Evolutionary conservation across 202 grass and related monocot genomes (phyloP).

Genomic region (Brachypodium distachyon): DNA sequence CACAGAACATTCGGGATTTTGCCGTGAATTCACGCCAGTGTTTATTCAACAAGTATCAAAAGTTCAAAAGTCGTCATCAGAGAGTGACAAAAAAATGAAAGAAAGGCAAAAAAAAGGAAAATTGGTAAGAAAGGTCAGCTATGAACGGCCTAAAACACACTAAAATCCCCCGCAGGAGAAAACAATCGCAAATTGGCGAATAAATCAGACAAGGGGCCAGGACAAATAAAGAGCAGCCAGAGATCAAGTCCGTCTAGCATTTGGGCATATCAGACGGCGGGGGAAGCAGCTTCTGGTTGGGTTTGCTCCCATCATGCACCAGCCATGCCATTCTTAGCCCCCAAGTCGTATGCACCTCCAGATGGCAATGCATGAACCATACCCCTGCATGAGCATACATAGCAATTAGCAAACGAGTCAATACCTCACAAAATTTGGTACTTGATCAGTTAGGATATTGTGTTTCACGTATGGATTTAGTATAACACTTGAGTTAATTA

Average conservation of each 20-base stretch:
- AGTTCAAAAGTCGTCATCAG: slow-evolving; percentile 17
- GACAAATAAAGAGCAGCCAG: neutral
- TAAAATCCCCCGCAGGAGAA: neutral
- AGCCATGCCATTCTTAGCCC: slow-evolving; percentile 76
- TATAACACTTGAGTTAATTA: neutral
- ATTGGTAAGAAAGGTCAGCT: slow-evolving; percentile 10
- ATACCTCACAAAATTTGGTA: neutral
- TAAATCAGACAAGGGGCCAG: neutral
- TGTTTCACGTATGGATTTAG: neutral
- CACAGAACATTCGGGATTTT: neutral
- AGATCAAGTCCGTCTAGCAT: slow-evolving; percentile 29
- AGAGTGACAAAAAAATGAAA: neutral
- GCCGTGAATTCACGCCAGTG: neutral
- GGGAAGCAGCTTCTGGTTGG: slow-evolving; percentile 56
- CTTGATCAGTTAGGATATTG: neutral
- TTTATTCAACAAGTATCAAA: slow-evolving; percentile 24
- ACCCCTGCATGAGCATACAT: slow-evolving; percentile 30
- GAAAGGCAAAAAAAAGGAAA: neutral
- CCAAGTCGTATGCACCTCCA: slow-evolving; percentile 72
- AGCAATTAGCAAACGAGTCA: neutral
- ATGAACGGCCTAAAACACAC: neutral
- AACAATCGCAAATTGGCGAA: slow-evolving; percentile 28
- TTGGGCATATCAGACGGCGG: slow-evolving; percentile 70
- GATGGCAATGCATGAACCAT: slow-evolving; percentile 90
- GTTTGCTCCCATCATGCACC: slow-evolving; percentile 55